Base-by-base conservation (phyloP, 208 protist genomes). In the Crithidia bombi region DNA sequence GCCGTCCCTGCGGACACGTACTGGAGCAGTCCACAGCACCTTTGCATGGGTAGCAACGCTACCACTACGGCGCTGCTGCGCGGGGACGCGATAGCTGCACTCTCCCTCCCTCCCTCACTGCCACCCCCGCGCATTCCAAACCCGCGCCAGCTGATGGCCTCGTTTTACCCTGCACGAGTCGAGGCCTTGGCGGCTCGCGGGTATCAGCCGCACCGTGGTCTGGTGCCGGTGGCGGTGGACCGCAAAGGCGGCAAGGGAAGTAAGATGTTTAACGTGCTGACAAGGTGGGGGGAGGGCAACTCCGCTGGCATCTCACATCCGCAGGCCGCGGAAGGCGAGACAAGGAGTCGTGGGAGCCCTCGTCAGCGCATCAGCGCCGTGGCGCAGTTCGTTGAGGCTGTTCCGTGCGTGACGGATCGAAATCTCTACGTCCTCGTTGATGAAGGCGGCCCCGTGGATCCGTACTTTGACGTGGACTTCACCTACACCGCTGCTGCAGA, bases 391-490 rank as follows among this genome's bases (percentile, higher is more conserved):
- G 49, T 90, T 15, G 64, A 52, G 12, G 70, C 84, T 41, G 79
- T 96, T 19, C 82, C 82, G 6, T 43, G 68, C 19, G 64, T 28
- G 14, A 69, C 58, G 14, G 72, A 86, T 5, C 88, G 91, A n/a
- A 87, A 85, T 67, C 47, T 96, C 19, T 96, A 96, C 71, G 83
- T 87, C 4, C 38, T 96, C 10, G 66, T 96, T 0, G 91, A 96
- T 46, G 85, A 94, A 50, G 56, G 69, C 5, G 69, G 80, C 6
- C 69, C 88, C 4, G 75, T 93, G 12, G 91, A 96, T 62, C 91
- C 91, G 2, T 96, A 84, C 65, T 92, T 96, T 62, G 91, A 96
- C 63, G 74, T 96, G 39, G 91, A 96, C 74, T 87, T 81, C 55
- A 55, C 74, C 35, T 83, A 70, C 70, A 36, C 41, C 55, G 15